Base-by-base conservation (phyloP, 108 stramenopile genomes). In the Cyclotella cryptica region DNA sequence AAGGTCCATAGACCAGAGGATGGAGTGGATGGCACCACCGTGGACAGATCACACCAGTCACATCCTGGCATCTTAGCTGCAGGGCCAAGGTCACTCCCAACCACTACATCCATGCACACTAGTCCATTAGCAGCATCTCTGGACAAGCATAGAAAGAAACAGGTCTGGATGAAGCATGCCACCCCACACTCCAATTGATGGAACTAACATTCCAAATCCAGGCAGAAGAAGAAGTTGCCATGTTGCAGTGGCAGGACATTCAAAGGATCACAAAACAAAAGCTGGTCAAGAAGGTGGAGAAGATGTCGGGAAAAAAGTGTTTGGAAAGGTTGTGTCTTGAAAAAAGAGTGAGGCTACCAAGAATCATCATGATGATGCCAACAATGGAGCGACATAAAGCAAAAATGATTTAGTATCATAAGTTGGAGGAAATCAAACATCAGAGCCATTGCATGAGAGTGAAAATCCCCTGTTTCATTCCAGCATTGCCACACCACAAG, bases 81-180 rank as follows among this genome's bases (percentile, higher is more conserved):
- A n/a, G n/a, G n/a, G n/a, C n/a, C n/a, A n/a, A n/a, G n/a, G n/a
- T n/a, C n/a, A n/a, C n/a, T n/a, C n/a, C n/a, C n/a, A n/a, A n/a
- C n/a, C n/a, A n/a, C n/a, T n/a, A n/a, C n/a, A n/a, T n/a, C n/a
- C n/a, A n/a, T n/a, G n/a, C n/a, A n/a, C n/a, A n/a, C n/a, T n/a
- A n/a, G n/a, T n/a, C n/a, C n/a, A n/a, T n/a, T 28, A 19, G 19
- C 24, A 1, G 19, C 59, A 19, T 29, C 71, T 15, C 44, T 80
- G 6, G 79, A 75, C 19, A 75, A 77, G 42, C 75, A 1, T 69
- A 82, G 52, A 76, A 82, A 67, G 77, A 77, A 43, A 76, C 51
- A n/a, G 81, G 65, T 46, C 71, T 82, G 14, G 54, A 51, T 18
- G 76, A 77, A 40, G 39, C 72, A 35, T 74, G 77, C 1, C 78